Base-by-base conservation (phyloP, 805 yeast species). In the Wickerhamomyces chaumierensis region DNA sequence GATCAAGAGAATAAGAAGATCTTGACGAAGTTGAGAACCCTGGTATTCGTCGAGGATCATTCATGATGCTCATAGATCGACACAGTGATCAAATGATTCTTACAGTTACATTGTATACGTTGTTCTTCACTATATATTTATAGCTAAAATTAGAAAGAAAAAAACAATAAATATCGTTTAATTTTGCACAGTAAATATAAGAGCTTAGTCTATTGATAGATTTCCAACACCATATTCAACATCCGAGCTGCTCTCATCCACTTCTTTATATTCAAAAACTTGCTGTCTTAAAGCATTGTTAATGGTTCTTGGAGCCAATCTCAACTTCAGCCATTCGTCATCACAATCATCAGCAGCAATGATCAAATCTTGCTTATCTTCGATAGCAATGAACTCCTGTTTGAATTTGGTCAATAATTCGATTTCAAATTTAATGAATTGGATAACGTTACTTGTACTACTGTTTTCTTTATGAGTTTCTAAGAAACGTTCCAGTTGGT, bases 1-100 rank as follows among this genome's bases (percentile, higher is more conserved):
- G 58, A 53, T 23, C 55, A 49, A 32, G 56, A 53, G 39, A 53
- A 52, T 2, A 53, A 53, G 39, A 34, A 46, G 3, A 48, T 45
- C 4, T 39, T 53, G 38, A 37, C 51, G 29, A 46, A 41, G 28
- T 38, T 53, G 39, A 47, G 51, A 38, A 52, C 49, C 16, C 37
- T 42, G 12, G 45, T 49, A 12, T 39, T 39, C 33, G n/a, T 25
- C 5, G 29, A 25, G n/a, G 29, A 16, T 41, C 32, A 34, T 12
- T 19, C 6, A 6, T 33, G 19, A 19, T 5, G 19, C n/a, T n/a
- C n/a, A n/a, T n/a, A n/a, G n/a, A n/a, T n/a, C n/a, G n/a, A n/a
- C n/a, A n/a, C n/a, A n/a, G n/a, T n/a, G n/a, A n/a, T n/a, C n/a
- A n/a, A n/a, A n/a, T n/a, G n/a, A n/a, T n/a, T n/a, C n/a, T n/a